Conservation (phyloP, 2,329 filamentous ascomycete genomes). For the Monilinia fructigena region DNA sequence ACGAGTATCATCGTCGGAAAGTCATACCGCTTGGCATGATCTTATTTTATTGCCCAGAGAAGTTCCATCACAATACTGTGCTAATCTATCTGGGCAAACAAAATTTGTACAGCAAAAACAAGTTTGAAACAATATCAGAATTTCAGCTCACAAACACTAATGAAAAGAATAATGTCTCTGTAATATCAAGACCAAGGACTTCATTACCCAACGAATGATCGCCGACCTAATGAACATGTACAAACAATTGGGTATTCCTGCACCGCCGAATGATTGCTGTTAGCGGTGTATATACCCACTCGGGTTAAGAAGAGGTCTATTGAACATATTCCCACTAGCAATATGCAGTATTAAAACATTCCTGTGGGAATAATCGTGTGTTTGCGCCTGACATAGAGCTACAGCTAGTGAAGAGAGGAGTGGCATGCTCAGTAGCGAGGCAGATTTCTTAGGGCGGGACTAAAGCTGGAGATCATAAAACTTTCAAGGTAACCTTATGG, state of each 20-base stretch:
- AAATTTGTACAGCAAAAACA: no score
- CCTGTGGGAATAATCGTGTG: background rate
- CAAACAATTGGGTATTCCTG: background rate
- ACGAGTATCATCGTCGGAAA: background rate
- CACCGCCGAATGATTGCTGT: background rate
- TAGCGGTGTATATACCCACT: background rate
- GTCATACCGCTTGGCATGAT: background rate
- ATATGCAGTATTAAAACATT: background rate
- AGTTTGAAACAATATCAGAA: background rate
- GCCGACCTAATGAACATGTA: background rate
- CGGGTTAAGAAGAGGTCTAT: background rate
- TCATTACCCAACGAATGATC: background rate
- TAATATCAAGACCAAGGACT: background rate
- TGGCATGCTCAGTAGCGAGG: background rate
- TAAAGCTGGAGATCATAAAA: slow-evolving; percentile 5
- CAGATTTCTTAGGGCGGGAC: background rate
- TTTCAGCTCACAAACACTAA: background rate
- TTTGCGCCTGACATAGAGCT: background rate
- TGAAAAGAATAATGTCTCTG: background rate
- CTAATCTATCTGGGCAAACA: background rate
- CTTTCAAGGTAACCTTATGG: background rate
- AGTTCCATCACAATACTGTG: background rate
- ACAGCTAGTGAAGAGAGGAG: slow-evolving; percentile 1
- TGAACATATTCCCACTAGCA: background rate
- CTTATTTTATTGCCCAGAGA: background rate